Percentiles rank a stretch among this genome's conserved stretches.
phyloP scores from a whole-genome alignment of 1,139 yeast species.

The Suhomyces taliae region DNA sequence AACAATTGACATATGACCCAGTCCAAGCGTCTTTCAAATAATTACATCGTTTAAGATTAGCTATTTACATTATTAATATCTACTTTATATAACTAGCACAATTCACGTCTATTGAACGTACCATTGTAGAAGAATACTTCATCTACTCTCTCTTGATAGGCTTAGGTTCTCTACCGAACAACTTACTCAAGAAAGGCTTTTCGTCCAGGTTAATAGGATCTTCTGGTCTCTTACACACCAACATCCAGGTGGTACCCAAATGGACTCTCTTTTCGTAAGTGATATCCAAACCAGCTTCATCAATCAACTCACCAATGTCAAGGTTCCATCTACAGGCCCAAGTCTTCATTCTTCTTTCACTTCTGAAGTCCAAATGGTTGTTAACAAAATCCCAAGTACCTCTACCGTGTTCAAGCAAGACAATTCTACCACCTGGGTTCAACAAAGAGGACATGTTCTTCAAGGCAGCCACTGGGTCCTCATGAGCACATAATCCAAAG shows the following conservation, averaged over 20 bases:
- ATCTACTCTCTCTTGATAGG: constrained; percentile 23
- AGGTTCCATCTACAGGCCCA: constrained; percentile 99
- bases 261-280: constrained; percentile 79
- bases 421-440: constrained; percentile 88
- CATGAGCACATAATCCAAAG: constrained; percentile 93
- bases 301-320: constrained; percentile 84
- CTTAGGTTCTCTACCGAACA: constrained; percentile 39
- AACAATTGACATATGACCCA: no score
- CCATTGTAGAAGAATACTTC: no score
- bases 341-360: constrained; percentile 77
- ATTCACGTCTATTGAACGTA: no score
- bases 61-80: constrained; percentile 13
- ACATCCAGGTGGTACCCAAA: constrained; percentile 92
- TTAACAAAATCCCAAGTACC: constrained; percentile 79
- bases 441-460: constrained; percentile 69
- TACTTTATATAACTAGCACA: no score
- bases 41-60: background rate
- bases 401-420: constrained; percentile 89
- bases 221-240: constrained; percentile 70
- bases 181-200: constrained; percentile 44
- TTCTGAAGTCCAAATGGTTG: constrained; percentile 76
- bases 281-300: constrained; percentile 79
- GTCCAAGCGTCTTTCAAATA: no score
- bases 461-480: constrained; percentile 84
- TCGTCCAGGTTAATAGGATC: constrained; percentile 51